Base-by-base conservation (phyloP, 805 yeast genomes). In the Myxozyma kluyveri region DNA sequence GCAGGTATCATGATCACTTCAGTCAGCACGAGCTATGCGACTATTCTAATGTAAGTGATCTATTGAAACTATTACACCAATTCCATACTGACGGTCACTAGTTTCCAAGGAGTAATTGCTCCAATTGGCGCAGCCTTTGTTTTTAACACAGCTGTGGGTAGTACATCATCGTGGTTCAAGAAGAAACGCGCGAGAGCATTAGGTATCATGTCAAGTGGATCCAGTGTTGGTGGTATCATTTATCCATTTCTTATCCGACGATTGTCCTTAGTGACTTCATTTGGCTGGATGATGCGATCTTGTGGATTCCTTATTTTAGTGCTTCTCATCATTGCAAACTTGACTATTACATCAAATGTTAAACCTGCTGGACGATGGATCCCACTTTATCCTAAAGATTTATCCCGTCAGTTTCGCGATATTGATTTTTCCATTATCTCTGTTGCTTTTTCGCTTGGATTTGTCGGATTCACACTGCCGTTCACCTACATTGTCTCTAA, bases 261-360 rank as follows among this genome's bases (percentile, higher is more conserved):
- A 22, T 63, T 78, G 38, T 72, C 74, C 45, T 53, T 62, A 6
- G 62, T 66, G 18, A 69, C 77, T 18, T 83, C 84, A 1, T 79
- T 76, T 59, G 71, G 69, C 9, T 80, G 84, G 83, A 73, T 80
- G 3, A 69, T 77, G 49, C 70, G 84, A 44, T 68, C 73, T 14
- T 65, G 79, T 47, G 79, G 78, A 0, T 74, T 80, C 56, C 64
- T 78, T 18, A 68, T 73, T 44, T 58, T 72, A 5, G 71, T 54
- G 0, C 65, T 69, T n/a, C 52, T 60, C 12, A 37, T 52, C 4
- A 43, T 66, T 7, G 54, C 69, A 33, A 59, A 62, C 23, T 24
- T 64, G 6, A 45, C 64, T 17, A 44, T 66, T 36, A 61, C 45
- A 26, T 52, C 59, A 24, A 54, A 54, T 41, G 45, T 54, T 17